Conservation (phyloP, 768 basidiomycete species). For the Podaxis pistillaris region DNA sequence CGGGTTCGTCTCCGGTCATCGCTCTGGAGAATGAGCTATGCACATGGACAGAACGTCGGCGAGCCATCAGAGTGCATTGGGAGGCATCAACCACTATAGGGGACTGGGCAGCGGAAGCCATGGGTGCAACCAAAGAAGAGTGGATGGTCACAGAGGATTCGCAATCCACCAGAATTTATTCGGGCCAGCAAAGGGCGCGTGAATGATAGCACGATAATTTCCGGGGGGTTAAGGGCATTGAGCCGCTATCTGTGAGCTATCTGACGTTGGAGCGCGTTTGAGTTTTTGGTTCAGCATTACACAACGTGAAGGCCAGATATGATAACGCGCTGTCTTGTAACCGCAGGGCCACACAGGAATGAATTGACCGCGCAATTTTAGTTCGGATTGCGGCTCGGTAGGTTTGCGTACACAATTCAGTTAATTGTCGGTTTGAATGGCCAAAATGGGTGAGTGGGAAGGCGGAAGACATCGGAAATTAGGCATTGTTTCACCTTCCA, state of each 20-base stretch:
- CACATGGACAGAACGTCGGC: neutral
- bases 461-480: neutral
- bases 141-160: neutral
- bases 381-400: conserved; percentile 3
- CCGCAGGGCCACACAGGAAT: neutral
- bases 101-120: neutral
- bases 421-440: neutral
- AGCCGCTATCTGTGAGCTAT: neutral
- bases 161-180: conserved; percentile 9
- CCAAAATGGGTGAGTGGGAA: neutral
- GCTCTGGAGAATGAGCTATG: neutral
- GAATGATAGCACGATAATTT: neutral
- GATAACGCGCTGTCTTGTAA: neutral
- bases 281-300: conserved; percentile 1
- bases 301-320: neutral
- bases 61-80: neutral
- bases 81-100: neutral
- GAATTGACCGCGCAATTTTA: conserved; percentile 2
- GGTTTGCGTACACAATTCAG: neutral
- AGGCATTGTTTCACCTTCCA: neutral
- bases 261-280: conserved; percentile 7
- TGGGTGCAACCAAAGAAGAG: neutral
- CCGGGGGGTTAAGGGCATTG: neutral
- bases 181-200: neutral
- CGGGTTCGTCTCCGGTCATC: neutral